Conservation (phyloP, 768 basidiomycete species). For the Russula abietina region DNA sequence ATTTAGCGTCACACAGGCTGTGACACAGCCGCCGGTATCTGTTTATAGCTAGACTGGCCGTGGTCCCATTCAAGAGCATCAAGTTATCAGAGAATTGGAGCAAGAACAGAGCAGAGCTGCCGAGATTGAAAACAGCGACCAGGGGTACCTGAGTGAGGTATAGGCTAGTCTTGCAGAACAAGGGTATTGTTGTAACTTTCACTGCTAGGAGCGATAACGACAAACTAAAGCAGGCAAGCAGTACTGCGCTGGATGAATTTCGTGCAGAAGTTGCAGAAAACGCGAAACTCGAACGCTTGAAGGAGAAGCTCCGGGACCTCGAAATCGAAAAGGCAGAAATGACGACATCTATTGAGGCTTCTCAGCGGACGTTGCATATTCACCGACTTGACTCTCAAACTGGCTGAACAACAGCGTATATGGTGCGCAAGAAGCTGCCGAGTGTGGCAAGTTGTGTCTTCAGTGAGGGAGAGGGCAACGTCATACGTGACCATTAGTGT, state of each 20-base stretch:
- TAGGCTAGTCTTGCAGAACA: slow-evolving; percentile 75
- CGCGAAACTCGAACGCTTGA: slow-evolving; percentile 57
- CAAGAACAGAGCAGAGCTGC: slow-evolving; percentile 61
- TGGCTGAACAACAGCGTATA: too few relatives aligned
- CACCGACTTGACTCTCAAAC: too few relatives aligned
- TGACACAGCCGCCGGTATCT: too few relatives aligned
- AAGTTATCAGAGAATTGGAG: slow-evolving; percentile 57
- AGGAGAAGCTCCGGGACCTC: slow-evolving; percentile 56
- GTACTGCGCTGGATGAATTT: slow-evolving; percentile 64
- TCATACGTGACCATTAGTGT: too few relatives aligned
- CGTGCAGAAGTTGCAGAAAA: slow-evolving; percentile 61
- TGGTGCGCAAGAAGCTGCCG: too few relatives aligned
- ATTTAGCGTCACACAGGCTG: too few relatives aligned
- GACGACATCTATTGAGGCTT: slow-evolving; percentile 48
- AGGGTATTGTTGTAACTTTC: slow-evolving; percentile 43
- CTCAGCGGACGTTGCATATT: slow-evolving; percentile 54
- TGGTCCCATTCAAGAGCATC: too few relatives aligned
- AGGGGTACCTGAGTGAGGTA: slow-evolving; percentile 68
- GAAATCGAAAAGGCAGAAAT: slow-evolving; percentile 54
- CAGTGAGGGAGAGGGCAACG: too few relatives aligned
- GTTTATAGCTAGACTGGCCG: too few relatives aligned
- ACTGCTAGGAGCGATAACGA: neutral
- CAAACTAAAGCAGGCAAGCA: slow-evolving; percentile 29
- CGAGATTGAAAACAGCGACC: slow-evolving; percentile 72
- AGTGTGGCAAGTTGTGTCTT: too few relatives aligned